phyloP scores from a whole-genome alignment of 495 filamentous ascomycete species.

The Penicillium atrosanguineum region DNA sequence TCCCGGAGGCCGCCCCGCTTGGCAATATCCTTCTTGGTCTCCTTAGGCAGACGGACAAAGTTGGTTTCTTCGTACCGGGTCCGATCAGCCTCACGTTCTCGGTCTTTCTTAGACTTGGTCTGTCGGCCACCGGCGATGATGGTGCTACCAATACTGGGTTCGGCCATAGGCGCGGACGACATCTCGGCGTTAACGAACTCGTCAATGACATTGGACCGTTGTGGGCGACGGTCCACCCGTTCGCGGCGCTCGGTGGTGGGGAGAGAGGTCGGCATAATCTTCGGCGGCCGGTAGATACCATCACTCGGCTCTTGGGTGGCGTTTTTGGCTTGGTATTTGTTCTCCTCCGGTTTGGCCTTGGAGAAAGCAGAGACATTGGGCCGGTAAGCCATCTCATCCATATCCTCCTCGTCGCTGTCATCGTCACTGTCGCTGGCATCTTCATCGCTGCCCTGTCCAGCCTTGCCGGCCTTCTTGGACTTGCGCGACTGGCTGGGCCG shows the following conservation, averaged over 20 bases:
- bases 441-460: slow-evolving; percentile 22
- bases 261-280: slow-evolving; percentile 70
- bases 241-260: slow-evolving; percentile 60
- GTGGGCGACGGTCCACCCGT: slow-evolving; percentile 41
- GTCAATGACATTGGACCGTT: slow-evolving; percentile 75
- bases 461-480: slow-evolving; percentile 26
- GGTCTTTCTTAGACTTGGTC: slow-evolving; percentile 67
- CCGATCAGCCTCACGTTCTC: slow-evolving; percentile 67
- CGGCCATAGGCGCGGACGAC: slow-evolving; percentile 69
- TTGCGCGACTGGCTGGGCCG: slow-evolving; percentile 22
- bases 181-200: slow-evolving; percentile 82
- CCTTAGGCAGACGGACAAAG: slow-evolving; percentile 76
- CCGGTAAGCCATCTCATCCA: slow-evolving; percentile 65
- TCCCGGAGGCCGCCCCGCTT: slow-evolving; percentile 49
- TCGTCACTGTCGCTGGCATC: slow-evolving; percentile 33
- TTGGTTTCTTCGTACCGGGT: slow-evolving; percentile 82
- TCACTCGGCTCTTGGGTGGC: slow-evolving; percentile 33
- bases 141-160: slow-evolving; percentile 81
- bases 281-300: slow-evolving; percentile 79
- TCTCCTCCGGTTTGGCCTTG: slow-evolving; percentile 34
- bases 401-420: slow-evolving; percentile 37
- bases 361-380: slow-evolving; percentile 62
- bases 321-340: slow-evolving; percentile 22
- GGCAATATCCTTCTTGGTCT: slow-evolving; percentile 71
- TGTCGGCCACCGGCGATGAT: slow-evolving; percentile 70